Evolutionary conservation across 495 filamentous ascomycete genomes (phyloP), one percentile per base, ranked within the genome.

Genomic region (Daldinia decipiens): DNA sequence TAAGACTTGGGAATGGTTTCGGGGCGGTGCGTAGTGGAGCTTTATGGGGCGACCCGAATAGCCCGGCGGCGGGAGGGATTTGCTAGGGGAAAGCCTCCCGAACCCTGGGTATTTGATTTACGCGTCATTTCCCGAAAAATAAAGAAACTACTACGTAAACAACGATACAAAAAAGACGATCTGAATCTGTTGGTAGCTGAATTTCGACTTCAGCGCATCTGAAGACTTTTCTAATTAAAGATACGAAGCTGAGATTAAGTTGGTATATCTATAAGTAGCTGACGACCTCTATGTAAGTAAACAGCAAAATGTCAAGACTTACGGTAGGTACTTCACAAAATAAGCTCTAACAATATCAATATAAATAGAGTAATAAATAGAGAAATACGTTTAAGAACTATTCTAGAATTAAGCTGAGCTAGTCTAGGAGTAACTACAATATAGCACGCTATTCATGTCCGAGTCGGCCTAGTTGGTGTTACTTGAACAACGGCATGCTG

Each of bases 21-120:
- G 70, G 70, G 64, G 70, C 70, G 70, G 56, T 68, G 64, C 70
- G 64, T 68, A 32, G 68, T 71, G 68, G 62, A 62, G 56, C 57
- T 19, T 50, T 55, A 59, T 67, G 70, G 64, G 50, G 59, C 59
- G 56, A 68, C 59, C 70, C 70, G 70, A 72, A 58, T 26, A 56
- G 60, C 50, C 70, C 70, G 70, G 70, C 19, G 55, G 60, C 64
- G 65, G 70, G 65, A 65, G 56, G 65, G 60, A 68, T 47, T 24
- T 67, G 27, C 39, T 67, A 45, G 51, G 65, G 38, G 65, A 68
- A 65, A 72, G 65, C 70, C 61, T 68, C 70, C 65, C 56, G 70
- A 72, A 11, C 19, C 54, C 38, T 50, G 32, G 47, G 21, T 29
- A 21, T 43, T 43, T 72, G 59, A 64, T 68, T 52, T 65, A 72